Evolutionary conservation across 352 stramenopile species (phyloP), one percentile per base, ranked within the genome.

Genomic region (Halophytophthora polymorphica): DNA sequence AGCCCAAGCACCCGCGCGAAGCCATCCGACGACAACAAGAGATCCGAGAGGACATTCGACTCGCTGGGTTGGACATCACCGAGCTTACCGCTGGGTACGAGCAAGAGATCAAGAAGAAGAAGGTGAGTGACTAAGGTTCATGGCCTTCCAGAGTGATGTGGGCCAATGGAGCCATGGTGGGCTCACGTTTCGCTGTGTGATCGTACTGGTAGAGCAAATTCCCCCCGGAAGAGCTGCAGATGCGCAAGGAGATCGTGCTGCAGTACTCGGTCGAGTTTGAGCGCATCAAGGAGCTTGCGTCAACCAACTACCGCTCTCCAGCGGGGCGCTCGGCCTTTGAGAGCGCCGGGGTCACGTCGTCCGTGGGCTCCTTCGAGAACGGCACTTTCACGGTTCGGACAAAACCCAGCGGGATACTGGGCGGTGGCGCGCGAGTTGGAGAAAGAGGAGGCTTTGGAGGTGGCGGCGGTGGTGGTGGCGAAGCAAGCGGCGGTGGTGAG

Each of bases 31-130:
- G 81, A 14, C 81, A 94, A 51, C 81, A 90, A 49, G 78, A 88
- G 52, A 85, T 93, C 45, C 67, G 79, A 51, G 80, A 94, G 50
- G 82, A 94, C 41, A 83, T 92, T 42, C 82, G 78, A 1, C 61
- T 90, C 11, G 71, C 88, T 6, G 66, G 71, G 5, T 66, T 88
- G 35, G 84, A 94, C 40, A 85, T 93, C 45, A 73, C 71, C 38
- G 82, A 91, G 53, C 74, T 91, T 42, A 79, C 72, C 45, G 61
- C 62, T 4, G 88, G 72, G 31, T 86, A 86, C 52, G 79, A 91
- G 42, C 65, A 75, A 18, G 81, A 91, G 52, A 58, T 68, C 40
- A 90, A 90, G 56, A 92, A 94, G 73, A 92, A 88, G 48, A 92
- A 90, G 68, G 83, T 87, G 2, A 29, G 28, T 38, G 11, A 45